Base-by-base conservation (phyloP, 345 rosid species). In the Populus nigra region DNA sequence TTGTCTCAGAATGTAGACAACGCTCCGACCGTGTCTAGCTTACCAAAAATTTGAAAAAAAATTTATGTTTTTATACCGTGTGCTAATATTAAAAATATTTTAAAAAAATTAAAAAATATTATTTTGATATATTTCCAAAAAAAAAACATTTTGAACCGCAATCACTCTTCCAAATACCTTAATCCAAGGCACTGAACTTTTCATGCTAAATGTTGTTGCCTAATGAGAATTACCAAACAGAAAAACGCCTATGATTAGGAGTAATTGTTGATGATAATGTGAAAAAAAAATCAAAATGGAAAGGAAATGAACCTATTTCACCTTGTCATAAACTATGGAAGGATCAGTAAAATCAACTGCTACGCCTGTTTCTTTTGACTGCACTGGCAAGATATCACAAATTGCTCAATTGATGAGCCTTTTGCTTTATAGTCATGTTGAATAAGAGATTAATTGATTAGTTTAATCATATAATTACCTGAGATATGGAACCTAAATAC, bases 161-260 rank as follows among this genome's bases (percentile, higher is more conserved):
- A 0, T 4, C 5, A 33, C 4, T 4, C 0, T 33, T 3, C 36
- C 5, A 4, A 33, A 33, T 5, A 33, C 10, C 10, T 39, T 9
- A 73, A 91, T 92, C 80, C 86, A 85, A 45, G 94, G 98, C 81
- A 93, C 89, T 35, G 92, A 90, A 76, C 94, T 93, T 84, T 84
- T 90, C 91, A 91, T 89, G 55, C 97, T 97, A 83, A 93, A 96
- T 75, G 97, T 96, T 29, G 89, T 89, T 85, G 98, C 96, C 97
- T 89, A 41, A 68, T 22, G 15, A 55, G 53, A 65, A 47, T 74
- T 41, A 11, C 25, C 49, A 57, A 23, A 25, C 18, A 39, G 15
- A 57, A 61, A 39, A 53, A 9, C 16, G 38, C 25, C 22, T 41
- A 50, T 45, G 39, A 43, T 29, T 69, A 41, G 47, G 59, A 16